Evolutionary conservation across 176 grass and related monocot species (phyloP), one percentile per base, ranked within the genome.

Genomic region (Pharus latifolius): DNA sequence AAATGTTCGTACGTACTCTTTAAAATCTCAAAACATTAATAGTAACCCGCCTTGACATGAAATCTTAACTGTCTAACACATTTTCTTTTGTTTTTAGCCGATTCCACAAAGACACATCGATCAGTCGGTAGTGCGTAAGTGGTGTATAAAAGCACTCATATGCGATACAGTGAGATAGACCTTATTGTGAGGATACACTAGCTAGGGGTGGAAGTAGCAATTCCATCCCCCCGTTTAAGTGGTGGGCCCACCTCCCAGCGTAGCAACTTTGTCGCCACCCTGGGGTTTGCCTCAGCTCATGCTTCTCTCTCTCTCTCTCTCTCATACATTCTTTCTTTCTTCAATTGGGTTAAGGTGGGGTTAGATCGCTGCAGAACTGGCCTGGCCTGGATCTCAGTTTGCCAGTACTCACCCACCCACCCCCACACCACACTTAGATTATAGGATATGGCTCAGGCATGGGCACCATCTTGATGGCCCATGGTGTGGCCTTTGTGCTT

Each of bases 281-380:
- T 29, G 3, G 8, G 17, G 41, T 50, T 34, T 22, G 14, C 3
- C 16, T 19, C 5, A 38, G 35, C 31, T 48, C n/a, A n/a, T 49
- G 11, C 10, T 9, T 13, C 19, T 5, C 11, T 10, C 40, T 47
- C 5, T 32, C 41, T 56, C 68, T 42, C 52, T 42, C 52, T 43
- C 52, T 4, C 19, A 61, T 49, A 43, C 56, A 38, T 59, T 27
- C 30, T 73, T 56, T 68, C 65, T 68, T 32, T 23, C 20, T 72
- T 70, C 58, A 47, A 62, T 63, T 37, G 64, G 74, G 74, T 53
- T 60, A 80, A 37, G 31, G 48, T 30, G n/a, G 45, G 67, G 67
- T 35, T 55, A 62, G 48, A 72, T 72, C 64, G 55, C 59, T 56
- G 63, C 27, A 19, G 49, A 65, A n/a, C 57, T 53, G 47, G 34